These are phyloP conservation scores for Nakazawaea populi DNA, from an alignment of 805 yeast genomes.

Conservation along the genomic window DNA sequence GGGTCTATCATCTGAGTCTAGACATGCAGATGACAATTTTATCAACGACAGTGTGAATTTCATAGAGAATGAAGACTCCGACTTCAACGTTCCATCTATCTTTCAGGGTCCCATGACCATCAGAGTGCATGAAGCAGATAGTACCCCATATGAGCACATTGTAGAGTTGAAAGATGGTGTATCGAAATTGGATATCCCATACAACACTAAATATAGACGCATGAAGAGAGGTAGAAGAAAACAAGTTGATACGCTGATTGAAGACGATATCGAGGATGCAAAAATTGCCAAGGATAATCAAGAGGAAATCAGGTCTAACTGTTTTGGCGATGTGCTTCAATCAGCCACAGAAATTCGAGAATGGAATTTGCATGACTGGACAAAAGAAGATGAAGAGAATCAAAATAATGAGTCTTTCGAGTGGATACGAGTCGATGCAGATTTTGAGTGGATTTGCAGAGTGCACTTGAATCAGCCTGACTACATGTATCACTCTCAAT, in stretches of 20 bases:
- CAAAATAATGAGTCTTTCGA: slow-evolving; percentile 85
- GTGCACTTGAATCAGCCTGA: slow-evolving; percentile 83
- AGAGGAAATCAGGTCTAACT: slow-evolving; percentile 28
- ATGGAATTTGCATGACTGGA: slow-evolving; percentile 75
- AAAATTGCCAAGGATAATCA: slow-evolving; percentile 18
- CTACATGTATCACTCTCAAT: slow-evolving; percentile 89
- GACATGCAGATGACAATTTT: slow-evolving; percentile 27
- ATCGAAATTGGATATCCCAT: slow-evolving; percentile 88
- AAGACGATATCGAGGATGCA: slow-evolving; percentile 34
- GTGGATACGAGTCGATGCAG: slow-evolving; percentile 97
- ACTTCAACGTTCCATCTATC: slow-evolving; percentile 36
- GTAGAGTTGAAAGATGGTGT: slow-evolving; percentile 82
- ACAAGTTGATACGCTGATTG: slow-evolving; percentile 28
- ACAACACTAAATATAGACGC: slow-evolving; percentile 88
- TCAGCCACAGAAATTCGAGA: slow-evolving; percentile 51
- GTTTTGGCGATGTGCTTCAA: slow-evolving; percentile 74
- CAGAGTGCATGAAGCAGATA: slow-evolving; percentile 95
- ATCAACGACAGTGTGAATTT: slow-evolving; percentile 37
- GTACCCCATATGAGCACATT: slow-evolving; percentile 97
- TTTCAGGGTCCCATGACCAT: slow-evolving; percentile 96
- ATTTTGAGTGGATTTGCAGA: slow-evolving; percentile 92
- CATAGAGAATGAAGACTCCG: slow-evolving; percentile 34
- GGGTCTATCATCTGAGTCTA: slow-evolving; percentile 11
- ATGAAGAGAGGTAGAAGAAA: slow-evolving; percentile 51
- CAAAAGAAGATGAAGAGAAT: slow-evolving; percentile 60